Percentiles rank a stretch among this genome's conserved stretches.
These are phyloP conservation scores for Ascochyta lentis DNA, from an alignment of 2,329 filamentous ascomycete species.

Conservation along the genomic window DNA sequence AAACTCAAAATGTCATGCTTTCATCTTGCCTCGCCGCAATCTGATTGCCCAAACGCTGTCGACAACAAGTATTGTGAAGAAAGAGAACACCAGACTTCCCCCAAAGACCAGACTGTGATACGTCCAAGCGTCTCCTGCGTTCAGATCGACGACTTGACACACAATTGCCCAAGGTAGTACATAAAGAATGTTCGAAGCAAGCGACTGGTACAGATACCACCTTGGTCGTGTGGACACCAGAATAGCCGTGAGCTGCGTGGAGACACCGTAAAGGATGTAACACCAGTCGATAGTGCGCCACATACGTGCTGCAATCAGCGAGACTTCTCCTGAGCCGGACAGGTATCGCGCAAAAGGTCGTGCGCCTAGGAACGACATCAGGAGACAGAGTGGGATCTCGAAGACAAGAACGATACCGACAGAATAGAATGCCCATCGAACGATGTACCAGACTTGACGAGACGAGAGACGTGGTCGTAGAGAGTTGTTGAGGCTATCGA, in stretches of 20 bases:
- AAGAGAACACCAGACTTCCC: conserved; percentile 71
- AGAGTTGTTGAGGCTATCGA: conserved; percentile 34
- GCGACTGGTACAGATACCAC: conserved; percentile 73
- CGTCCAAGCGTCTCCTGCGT: conserved; percentile 66
- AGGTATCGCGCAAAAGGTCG: conserved; percentile 68
- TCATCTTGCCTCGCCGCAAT: conserved; percentile 40
- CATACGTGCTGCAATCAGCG: conserved; percentile 69
- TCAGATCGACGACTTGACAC: conserved; percentile 50
- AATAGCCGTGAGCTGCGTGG: conserved; percentile 69
- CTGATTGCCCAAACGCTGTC: conserved; percentile 61
- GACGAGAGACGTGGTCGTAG: conserved; percentile 28
- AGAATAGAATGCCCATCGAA: conserved; percentile 62
- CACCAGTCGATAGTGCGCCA: conserved; percentile 65
- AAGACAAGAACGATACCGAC: conserved; percentile 60
- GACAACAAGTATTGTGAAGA: conserved; percentile 61
- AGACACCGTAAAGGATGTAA: conserved; percentile 72
- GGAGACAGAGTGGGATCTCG: conserved; percentile 68
- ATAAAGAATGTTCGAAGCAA: conserved; percentile 71
- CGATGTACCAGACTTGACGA: conserved; percentile 51
- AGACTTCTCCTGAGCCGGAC: conserved; percentile 63
- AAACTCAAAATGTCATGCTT: no score
- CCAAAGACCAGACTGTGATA: conserved; percentile 73
- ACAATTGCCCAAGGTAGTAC: conserved; percentile 75
- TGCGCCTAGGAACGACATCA: conserved; percentile 66
- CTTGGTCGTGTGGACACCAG: conserved; percentile 68